Conservation (phyloP, 2,329 filamentous ascomycete species). For the Ascochyta koolunga region DNA sequence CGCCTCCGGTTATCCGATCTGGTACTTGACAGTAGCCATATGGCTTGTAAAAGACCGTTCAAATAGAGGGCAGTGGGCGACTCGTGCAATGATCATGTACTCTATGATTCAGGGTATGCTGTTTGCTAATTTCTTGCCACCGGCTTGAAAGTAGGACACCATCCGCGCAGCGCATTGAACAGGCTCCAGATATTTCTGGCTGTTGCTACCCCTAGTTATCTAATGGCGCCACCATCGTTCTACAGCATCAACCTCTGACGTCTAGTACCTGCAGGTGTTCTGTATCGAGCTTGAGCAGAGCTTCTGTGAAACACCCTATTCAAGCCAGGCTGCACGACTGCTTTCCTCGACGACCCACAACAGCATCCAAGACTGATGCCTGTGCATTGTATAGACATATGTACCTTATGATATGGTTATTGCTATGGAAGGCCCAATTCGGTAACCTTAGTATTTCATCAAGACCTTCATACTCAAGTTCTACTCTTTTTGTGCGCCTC, state of each 20-base stretch:
- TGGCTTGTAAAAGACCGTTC: conserved; percentile 23
- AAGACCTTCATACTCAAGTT: background rate
- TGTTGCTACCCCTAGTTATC: background rate
- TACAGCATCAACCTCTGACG: background rate
- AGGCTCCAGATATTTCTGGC: background rate
- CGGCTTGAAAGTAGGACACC: conserved; percentile 58
- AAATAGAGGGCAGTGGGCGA: conserved; percentile 20
- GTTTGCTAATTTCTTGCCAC: conserved; percentile 89
- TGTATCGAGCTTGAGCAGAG: background rate
- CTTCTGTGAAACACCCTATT: background rate
- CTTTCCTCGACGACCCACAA: background rate
- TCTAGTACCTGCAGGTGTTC: background rate
- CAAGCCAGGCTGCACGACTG: background rate
- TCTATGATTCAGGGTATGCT: conserved; percentile 80
- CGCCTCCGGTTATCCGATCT: conserved; percentile 84
- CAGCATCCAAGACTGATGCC: background rate
- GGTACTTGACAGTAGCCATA: conserved; percentile 80
- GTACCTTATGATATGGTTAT: background rate
- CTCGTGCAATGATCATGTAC: conserved; percentile 74
- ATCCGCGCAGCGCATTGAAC: background rate
- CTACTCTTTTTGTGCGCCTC: background rate
- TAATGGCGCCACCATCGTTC: background rate
- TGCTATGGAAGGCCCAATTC: background rate
- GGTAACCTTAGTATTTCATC: background rate
- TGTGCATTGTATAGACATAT: background rate